Evolutionary conservation across 176 grass and related monocot genomes (phyloP), one percentile per base, ranked within the genome.

Genomic region (Elymus sibiricus): DNA sequence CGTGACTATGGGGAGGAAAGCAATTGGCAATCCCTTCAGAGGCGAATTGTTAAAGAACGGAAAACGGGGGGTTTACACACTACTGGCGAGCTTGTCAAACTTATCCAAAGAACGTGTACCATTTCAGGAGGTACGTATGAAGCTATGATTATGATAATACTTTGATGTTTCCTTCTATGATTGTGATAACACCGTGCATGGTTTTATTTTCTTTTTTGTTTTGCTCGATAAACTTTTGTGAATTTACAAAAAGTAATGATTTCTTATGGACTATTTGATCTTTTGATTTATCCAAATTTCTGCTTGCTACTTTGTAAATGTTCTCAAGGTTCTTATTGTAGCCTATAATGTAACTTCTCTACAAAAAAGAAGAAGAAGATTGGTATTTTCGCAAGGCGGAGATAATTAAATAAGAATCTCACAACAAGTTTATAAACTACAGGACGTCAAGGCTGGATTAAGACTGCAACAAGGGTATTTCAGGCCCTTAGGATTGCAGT

Each of bases 1-100:
- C 86, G 90, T 91, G 96, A 98, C 62, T 98, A 92, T 79, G 90
- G 96, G 68, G 96, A 95, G 71, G 96, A 98, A 91, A 92, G 86
- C 79, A 98, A 98, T 69, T 98, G 96, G 92, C 78, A 88, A 26
- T 88, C 79, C 34, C 82, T 95, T 91, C 94, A 95, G 74, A 94
- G 90, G 61, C 84, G 92, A 80, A 98, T 98, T 86, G 83, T 92
- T 63, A 79, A 81, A 76, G 86, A 88, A 27, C 91, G 91, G 28
- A 58, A 66, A 29, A 78, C 21, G 7, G 89, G 88, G 28, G 91
- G 89, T 68, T 82, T 98, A 60, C 88, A 92, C 60, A 82, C 87
- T 74, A 95, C 92, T 25, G 24, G 46, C 40, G 84, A 95, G 46
- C 92, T 98, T 77, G 90, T 92, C 59, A 77, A 95, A 78, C 91